A percentile compares a stretch with the other conserved stretches of the same genome.
phyloP scores from a whole-genome alignment of 768 basidiomycete genomes.

The Trametopsis cervina region DNA sequence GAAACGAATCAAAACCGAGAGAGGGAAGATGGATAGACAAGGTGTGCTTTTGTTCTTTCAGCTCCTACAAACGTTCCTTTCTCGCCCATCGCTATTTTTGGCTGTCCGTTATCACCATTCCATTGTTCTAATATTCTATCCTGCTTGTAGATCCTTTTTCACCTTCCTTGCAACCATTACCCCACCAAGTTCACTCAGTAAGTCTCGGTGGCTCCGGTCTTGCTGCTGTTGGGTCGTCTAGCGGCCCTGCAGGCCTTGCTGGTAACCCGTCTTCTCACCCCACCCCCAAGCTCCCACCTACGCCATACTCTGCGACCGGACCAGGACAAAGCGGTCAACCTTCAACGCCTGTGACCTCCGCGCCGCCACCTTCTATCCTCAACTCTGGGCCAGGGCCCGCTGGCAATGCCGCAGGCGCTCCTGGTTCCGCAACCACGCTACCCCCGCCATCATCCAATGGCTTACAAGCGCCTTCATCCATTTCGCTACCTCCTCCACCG shows the following conservation, averaged over 20 bases:
- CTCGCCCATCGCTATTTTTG: conserved; percentile 17
- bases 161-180: not conserved
- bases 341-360: conserved; percentile 1
- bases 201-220: not conserved
- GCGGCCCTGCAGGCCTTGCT: conserved; percentile 1
- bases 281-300: conserved; percentile 9
- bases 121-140: conserved; percentile 14
- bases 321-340: conserved; percentile 2
- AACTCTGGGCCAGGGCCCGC: not conserved
- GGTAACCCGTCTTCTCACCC: conserved; percentile 2
- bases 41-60: conserved; percentile 24
- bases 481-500: conserved; percentile 10
- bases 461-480: conserved; percentile 2
- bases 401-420: not conserved
- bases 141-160: conserved; percentile 1
- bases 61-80: conserved; percentile 1
- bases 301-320: conserved; percentile 3
- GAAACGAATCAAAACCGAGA: conserved; percentile 54
- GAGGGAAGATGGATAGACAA: conserved; percentile 37
- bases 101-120: conserved; percentile 12
- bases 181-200: not conserved
- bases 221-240: not conserved
- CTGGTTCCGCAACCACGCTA: conserved; percentile 1
- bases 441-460: conserved; percentile 2
- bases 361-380: conserved; percentile 1